These are phyloP conservation scores for Cercospora janseana DNA, from an alignment of 2,329 filamentous ascomycete species.

Conservation along the genomic window DNA sequence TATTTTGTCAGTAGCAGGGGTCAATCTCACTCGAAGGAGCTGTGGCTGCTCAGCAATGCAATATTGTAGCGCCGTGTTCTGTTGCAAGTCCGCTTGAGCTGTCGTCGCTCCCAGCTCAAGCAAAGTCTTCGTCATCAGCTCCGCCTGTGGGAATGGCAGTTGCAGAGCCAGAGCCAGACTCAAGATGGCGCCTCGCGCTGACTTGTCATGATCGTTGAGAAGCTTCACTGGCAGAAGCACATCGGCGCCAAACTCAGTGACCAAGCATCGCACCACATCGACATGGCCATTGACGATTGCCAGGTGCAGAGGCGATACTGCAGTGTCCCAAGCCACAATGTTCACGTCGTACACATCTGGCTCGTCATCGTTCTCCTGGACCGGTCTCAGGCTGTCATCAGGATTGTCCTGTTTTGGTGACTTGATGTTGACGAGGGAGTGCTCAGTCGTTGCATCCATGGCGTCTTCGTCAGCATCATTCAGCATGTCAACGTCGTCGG, in stretches of 20 bases:
- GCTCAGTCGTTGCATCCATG: slow-evolving; percentile 52
- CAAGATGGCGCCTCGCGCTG: slow-evolving; percentile 61
- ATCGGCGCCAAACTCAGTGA: slow-evolving; percentile 71
- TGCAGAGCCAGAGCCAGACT: slow-evolving; percentile 66
- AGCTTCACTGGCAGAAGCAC: slow-evolving; percentile 72
- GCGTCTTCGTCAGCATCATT: slow-evolving; percentile 45
- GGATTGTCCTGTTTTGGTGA: slow-evolving; percentile 14
- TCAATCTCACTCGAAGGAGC: slow-evolving; percentile 35
- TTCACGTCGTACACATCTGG: slow-evolving; percentile 80
- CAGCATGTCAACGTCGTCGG: slow-evolving; percentile 47
- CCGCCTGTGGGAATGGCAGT: slow-evolving; percentile 62
- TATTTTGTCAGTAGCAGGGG: neutral
- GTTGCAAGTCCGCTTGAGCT: slow-evolving; percentile 67
- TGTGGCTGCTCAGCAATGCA: slow-evolving; percentile 56
- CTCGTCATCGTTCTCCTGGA: slow-evolving; percentile 59
- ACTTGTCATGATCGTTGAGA: slow-evolving; percentile 47
- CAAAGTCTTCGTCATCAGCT: slow-evolving; percentile 63
- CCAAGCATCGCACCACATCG: slow-evolving; percentile 66
- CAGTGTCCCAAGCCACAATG: slow-evolving; percentile 74
- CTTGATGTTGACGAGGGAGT: slow-evolving; percentile 70
- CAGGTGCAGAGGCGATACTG: slow-evolving; percentile 71
- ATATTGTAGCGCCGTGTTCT: slow-evolving; percentile 65
- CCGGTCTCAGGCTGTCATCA: slow-evolving; percentile 45
- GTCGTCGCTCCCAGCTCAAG: slow-evolving; percentile 69
- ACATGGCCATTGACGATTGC: slow-evolving; percentile 72